Conservation (phyloP, 2,329 filamentous ascomycete genomes). For the Botrytis deweyae region DNA sequence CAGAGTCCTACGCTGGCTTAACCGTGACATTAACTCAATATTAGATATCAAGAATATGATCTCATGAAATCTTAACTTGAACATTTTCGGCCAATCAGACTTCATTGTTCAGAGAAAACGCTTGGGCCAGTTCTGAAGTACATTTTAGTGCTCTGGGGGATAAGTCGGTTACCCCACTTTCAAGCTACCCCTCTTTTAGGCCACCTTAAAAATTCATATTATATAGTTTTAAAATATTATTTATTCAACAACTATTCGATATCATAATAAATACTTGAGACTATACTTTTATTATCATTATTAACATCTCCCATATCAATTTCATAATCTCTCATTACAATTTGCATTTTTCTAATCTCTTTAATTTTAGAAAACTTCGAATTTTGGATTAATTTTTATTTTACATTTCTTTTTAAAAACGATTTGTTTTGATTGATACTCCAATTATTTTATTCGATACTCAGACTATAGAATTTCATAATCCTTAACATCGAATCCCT, state of each 20-base stretch:
- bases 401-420: background rate
- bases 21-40: too few species aligned
- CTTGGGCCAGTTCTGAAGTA: too few species aligned
- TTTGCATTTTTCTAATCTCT: background rate
- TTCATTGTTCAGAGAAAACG: too few species aligned
- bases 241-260: background rate
- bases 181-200: background rate
- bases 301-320: background rate
- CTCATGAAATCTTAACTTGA: too few species aligned
- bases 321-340: background rate
- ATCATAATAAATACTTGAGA: background rate
- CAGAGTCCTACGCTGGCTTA: too few species aligned
- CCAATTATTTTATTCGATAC: background rate
- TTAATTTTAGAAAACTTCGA: background rate
- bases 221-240: background rate
- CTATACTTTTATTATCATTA: background rate
- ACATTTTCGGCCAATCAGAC: too few species aligned
- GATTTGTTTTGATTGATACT: background rate
- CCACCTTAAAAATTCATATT: background rate
- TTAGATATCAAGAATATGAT: too few species aligned
- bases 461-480: background rate
- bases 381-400: background rate
- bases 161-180: background rate
- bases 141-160: too few species aligned
- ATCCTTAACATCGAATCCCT: background rate